phyloP scores from a whole-genome alignment of 257 asterid species.

The Salvia splendens region DNA sequence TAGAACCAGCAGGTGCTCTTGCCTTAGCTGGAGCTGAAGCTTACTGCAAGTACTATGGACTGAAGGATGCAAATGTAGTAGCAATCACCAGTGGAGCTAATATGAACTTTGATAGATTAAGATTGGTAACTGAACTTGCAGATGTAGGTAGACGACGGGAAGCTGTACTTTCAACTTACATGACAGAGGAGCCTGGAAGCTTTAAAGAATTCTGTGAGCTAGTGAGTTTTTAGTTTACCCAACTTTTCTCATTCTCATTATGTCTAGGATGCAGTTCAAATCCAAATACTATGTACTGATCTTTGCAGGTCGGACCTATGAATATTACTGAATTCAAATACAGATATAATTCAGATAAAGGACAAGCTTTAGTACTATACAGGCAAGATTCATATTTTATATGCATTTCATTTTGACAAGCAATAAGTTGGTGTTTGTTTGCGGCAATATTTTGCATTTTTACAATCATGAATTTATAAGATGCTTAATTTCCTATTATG shows the following conservation, averaged over 20 bases:
- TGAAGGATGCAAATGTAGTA: slow-evolving; percentile 70
- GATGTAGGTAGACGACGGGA: slow-evolving; percentile 83
- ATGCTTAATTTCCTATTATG: slow-evolving; percentile 3
- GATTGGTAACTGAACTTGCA: slow-evolving; percentile 93
- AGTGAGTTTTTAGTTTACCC: slow-evolving; percentile 43
- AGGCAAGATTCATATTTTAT: slow-evolving; percentile 51
- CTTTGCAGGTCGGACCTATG: slow-evolving; percentile 80
- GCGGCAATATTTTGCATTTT: slow-evolving; percentile 7
- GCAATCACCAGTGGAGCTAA: slow-evolving; percentile 91
- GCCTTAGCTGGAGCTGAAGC: slow-evolving; percentile 95
- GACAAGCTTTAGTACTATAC: slow-evolving; percentile 70
- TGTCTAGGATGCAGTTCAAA: slow-evolving; percentile 11
- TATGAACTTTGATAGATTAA: slow-evolving; percentile 87
- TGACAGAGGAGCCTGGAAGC: slow-evolving; percentile 82
- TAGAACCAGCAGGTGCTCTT: slow-evolving; percentile 97
- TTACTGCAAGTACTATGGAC: slow-evolving; percentile 75
- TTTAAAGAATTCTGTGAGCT: slow-evolving; percentile 71
- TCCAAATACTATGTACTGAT: slow-evolving; percentile 24
- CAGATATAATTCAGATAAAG: slow-evolving; percentile 68
- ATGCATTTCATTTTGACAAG: slow-evolving; percentile 7
- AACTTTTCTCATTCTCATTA: neutral
- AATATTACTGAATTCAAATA: slow-evolving; percentile 85
- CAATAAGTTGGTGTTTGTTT: slow-evolving; percentile 17
- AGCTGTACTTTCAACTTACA: slow-evolving; percentile 81
- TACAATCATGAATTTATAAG: slow-evolving; percentile 2